A percentile compares a stretch with the other conserved stretches of the same genome.
Conservation (phyloP, 1,139 yeast species). For the Pichia sp. region DNA sequence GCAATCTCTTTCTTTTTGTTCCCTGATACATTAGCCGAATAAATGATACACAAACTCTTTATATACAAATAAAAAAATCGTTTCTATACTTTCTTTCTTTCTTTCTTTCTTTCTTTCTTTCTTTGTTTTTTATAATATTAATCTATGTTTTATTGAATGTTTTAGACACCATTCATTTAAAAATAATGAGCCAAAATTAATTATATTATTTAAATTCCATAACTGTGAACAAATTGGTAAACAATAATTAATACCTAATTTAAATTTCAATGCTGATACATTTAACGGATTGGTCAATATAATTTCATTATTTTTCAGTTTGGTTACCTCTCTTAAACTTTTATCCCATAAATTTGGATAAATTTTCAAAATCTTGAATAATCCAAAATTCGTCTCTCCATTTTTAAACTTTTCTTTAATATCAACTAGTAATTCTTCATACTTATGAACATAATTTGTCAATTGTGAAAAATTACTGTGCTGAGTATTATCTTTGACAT, state of each 20-base stretch:
- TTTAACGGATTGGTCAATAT: neutral
- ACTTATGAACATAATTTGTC: neutral
- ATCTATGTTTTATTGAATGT: constrained; percentile 2
- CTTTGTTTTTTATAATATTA: neutral
- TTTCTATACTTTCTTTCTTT: neutral
- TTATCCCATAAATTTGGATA: constrained; percentile 8
- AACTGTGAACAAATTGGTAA: constrained; percentile 15
- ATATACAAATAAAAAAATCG: neutral
- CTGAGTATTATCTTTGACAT: neutral
- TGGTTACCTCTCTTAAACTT: constrained; percentile 5
- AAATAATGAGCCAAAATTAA: constrained; percentile 22
- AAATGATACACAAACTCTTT: constrained; percentile 1
- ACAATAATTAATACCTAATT: constrained; percentile 14
- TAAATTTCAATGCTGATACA: neutral
- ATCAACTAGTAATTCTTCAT: neutral
- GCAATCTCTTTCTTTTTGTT: constrained; percentile 85
- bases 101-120: neutral
- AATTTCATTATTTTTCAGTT: constrained; percentile 7
- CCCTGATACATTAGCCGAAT: constrained; percentile 42
- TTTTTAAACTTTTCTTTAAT: constrained; percentile 6
- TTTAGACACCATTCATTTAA: constrained; percentile 19
- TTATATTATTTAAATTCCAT: constrained; percentile 16
- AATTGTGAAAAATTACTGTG: neutral
- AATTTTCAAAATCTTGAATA: constrained; percentile 5
- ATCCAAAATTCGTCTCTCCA: constrained; percentile 12